These are phyloP conservation scores for Acer saccharum DNA, from an alignment of 345 rosid species.

Conservation along the genomic window DNA sequence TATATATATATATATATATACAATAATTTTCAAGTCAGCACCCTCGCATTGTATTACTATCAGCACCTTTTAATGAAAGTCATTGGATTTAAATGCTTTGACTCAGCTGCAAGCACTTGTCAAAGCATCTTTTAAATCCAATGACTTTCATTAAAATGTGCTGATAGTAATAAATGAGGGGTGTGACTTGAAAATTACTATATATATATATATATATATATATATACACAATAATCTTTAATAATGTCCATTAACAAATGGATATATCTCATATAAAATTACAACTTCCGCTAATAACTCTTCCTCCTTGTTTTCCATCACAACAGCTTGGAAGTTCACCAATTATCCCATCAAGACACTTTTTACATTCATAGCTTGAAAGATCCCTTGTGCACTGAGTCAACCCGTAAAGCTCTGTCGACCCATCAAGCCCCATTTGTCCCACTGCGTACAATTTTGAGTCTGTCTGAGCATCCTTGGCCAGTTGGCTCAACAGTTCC, in stretches of 20 bases:
- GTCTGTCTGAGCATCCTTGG: conserved; percentile 17
- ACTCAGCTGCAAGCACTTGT: too few species aligned
- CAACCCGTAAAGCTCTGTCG: conserved; percentile 36
- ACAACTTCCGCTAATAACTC: conserved; percentile 52
- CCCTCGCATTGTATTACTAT: too few species aligned
- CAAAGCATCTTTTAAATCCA: too few species aligned
- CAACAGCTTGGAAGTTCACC: conserved; percentile 46
- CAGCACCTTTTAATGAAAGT: too few species aligned
- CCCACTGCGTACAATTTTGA: conserved; percentile 34
- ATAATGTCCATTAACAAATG: conserved; percentile 27
- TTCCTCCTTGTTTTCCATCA: conserved; percentile 52
- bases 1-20: too few species aligned
- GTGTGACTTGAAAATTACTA: too few species aligned
- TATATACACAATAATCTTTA: too few species aligned
- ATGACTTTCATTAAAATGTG: too few species aligned
- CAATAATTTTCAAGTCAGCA: too few species aligned
- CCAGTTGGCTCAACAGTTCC: conserved; percentile 30
- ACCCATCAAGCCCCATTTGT: conserved; percentile 14
- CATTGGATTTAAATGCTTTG: too few species aligned
- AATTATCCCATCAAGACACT: conserved; percentile 42
- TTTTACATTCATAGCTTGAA: conserved; percentile 29
- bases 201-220: too few species aligned
- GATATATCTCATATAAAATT: conserved; percentile 52
- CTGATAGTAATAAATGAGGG: too few species aligned
- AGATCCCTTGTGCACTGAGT: conserved; percentile 48